Conservation (phyloP, 768 basidiomycete species). For the Leccinum rimulosum region DNA sequence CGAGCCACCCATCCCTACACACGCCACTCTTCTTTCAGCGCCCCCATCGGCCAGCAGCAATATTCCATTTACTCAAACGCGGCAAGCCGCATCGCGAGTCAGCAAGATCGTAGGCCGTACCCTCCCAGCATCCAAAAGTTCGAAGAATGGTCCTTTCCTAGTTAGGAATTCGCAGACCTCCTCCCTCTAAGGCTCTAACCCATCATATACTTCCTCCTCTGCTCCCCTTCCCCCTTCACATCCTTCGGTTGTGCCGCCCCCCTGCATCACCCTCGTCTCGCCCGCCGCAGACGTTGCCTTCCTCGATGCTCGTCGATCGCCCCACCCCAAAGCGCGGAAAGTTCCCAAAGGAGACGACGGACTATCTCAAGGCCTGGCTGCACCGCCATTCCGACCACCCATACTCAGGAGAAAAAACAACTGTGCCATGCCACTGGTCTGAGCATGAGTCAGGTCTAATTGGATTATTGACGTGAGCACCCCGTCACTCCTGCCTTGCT, state of each 20-base stretch:
- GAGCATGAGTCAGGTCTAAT: constrained; percentile 88
- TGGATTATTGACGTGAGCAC: constrained; percentile 86
- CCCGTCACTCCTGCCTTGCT: constrained; percentile 19
- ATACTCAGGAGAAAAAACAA: constrained; percentile 91
- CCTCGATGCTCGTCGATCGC: constrained; percentile 66
- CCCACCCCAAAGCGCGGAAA: constrained; percentile 83
- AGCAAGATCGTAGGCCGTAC: constrained; percentile 60
- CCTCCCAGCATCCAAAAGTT: constrained; percentile 49
- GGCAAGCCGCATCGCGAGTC: constrained; percentile 67
- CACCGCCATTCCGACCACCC: constrained; percentile 87
- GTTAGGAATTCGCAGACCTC: constrained; percentile 57
- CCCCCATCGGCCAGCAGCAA: constrained; percentile 54
- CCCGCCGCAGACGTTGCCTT: constrained; percentile 49
- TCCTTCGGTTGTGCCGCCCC: constrained; percentile 35
- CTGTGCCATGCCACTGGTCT: constrained; percentile 82
- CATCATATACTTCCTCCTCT: constrained; percentile 25
- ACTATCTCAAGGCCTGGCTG: constrained; percentile 85
- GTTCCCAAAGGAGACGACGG: constrained; percentile 86
- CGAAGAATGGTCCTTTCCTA: constrained; percentile 71
- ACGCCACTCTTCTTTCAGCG: constrained; percentile 54
- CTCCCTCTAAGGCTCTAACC: constrained; percentile 32
- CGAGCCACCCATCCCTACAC: constrained; percentile 50
- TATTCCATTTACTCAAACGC: constrained; percentile 53
- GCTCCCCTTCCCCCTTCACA: constrained; percentile 46
- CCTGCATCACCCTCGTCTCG: constrained; percentile 45